Evolutionary conservation across 148 eudicot genomes (phyloP), one percentile per base, ranked within the genome.

Genomic region (Vaccinium vitisidaea): DNA sequence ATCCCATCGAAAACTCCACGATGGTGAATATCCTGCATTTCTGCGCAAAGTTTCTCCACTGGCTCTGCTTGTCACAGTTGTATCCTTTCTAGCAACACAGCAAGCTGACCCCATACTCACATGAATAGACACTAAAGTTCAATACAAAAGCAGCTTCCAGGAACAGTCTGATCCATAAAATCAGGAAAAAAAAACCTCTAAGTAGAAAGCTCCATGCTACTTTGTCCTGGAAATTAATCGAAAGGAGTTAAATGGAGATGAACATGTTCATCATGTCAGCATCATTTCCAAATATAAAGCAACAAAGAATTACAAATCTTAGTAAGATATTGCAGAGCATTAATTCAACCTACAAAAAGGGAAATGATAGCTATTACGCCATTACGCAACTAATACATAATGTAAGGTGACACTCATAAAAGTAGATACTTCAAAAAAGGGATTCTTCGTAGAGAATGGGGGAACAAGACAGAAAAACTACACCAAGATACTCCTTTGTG

Each of bases 1-100:
- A 77, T 90, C 92, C 89, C 90, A 87, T 27, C 84, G 85, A 75
- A 88, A 88, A 82, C 94, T 92, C 94, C 94, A 90, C 43, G 92
- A 87, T 77, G 94, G 92, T 67, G 94, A 92, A 82, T 82, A 82
- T 76, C 87, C 78, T 16, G 23, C 82, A 75, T 82, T 84, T 87
- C 91, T 86, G 16, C 84, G 90, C 46, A 84, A 74, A 76, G 81
- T 83, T 75, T 89, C 91, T 79, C 83, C 86, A 65, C 82, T 36
- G 49, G 80, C 83, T 88, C 85, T 80, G 77, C 61, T 87, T 25
- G 90, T 77, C 56, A 79, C 14, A 32, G 90, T 87, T 73, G 87
- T 77, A 69, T 88, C 90, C 36, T 86, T 89, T 56, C 89, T 87
- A 85, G 94, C 87, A 82, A 92, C 91, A 82, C 94, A 92, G 82